phyloP scores from a whole-genome alignment of 139 green algal species.

The Raphidocelis subcapitata region DNA sequence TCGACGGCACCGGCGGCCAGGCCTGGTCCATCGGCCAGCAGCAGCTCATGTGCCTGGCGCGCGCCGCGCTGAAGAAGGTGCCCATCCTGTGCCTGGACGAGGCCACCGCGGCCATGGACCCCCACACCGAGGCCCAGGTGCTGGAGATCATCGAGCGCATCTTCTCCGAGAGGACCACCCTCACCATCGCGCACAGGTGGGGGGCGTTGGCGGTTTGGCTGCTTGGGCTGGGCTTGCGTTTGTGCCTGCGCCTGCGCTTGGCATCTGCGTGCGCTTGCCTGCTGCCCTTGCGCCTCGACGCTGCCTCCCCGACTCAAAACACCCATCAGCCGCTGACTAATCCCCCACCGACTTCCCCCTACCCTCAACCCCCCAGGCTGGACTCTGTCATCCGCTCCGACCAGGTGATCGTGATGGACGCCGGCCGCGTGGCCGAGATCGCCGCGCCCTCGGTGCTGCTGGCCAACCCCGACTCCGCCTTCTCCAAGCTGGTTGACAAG shows the following conservation, averaged over 20 bases:
- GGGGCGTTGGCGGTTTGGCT: constrained; percentile 29
- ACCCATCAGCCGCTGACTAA: too few relatives aligned
- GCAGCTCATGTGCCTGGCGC: constrained; percentile 78
- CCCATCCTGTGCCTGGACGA: constrained; percentile 73
- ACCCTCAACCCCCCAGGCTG: constrained; percentile 19
- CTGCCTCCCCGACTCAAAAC: too few relatives aligned
- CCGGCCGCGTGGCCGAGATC: constrained; percentile 64
- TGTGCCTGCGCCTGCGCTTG: too few relatives aligned
- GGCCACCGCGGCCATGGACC: constrained; percentile 76
- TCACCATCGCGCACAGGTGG: constrained; percentile 66
- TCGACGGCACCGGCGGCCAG: constrained; percentile 42
- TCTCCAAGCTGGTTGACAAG: constrained; percentile 62
- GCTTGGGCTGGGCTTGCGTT: constrained; percentile 8
- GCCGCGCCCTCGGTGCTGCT: constrained; percentile 43
- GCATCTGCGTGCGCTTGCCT: too few relatives aligned
- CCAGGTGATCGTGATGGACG: constrained; percentile 66
- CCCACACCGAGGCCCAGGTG: constrained; percentile 70
- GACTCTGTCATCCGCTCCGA: constrained; percentile 80
- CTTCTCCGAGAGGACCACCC: constrained; percentile 62
- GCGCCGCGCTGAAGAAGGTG: constrained; percentile 62
- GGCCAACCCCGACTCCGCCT: constrained; percentile 41
- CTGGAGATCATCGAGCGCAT: constrained; percentile 51
- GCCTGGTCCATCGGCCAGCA: constrained; percentile 66
- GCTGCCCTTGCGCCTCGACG: too few relatives aligned
- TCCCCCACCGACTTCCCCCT: too few relatives aligned